Percentiles rank a stretch among this genome's conserved stretches.
These are phyloP conservation scores for Cryoendolithus antarcticus DNA, from an alignment of 2,329 filamentous ascomycete species.

Conservation along the genomic window DNA sequence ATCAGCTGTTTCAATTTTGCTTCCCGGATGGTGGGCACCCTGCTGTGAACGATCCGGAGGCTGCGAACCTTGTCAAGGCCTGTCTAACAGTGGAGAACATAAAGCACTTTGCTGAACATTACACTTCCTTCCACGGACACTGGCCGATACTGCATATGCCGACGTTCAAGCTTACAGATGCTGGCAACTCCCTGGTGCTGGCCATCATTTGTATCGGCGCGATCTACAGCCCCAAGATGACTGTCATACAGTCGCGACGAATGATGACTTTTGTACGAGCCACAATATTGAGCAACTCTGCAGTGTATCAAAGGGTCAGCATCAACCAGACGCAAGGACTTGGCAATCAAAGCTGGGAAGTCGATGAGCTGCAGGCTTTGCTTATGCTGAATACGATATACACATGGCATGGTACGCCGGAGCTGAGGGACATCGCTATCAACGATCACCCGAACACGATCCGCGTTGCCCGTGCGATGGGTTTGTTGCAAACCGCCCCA, in stretches of 20 bases:
- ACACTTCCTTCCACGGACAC: slow-evolving; percentile 61
- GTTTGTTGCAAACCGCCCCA: slow-evolving; percentile 43
- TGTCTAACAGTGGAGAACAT: slow-evolving; percentile 57
- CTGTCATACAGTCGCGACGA: slow-evolving; percentile 49
- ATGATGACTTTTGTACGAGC: slow-evolving; percentile 53
- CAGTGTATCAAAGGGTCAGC: slow-evolving; percentile 34
- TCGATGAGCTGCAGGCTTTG: slow-evolving; percentile 58
- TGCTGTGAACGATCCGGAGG: slow-evolving; percentile 39
- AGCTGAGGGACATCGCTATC: slow-evolving; percentile 52
- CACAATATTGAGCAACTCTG: slow-evolving; percentile 45
- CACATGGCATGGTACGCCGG: slow-evolving; percentile 57
- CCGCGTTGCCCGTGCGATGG: slow-evolving; percentile 43
- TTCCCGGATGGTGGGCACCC: slow-evolving; percentile 44
- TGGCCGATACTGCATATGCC: slow-evolving; percentile 62
- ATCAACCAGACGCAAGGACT: slow-evolving; percentile 29
- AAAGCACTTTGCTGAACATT: slow-evolving; percentile 58
- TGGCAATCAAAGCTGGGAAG: slow-evolving; percentile 25
- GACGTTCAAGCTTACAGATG: slow-evolving; percentile 55
- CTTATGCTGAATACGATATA: slow-evolving; percentile 50
- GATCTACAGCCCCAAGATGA: slow-evolving; percentile 56
- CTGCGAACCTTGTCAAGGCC: slow-evolving; percentile 27
- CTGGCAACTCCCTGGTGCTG: slow-evolving; percentile 54
- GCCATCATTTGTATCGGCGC: slow-evolving; percentile 63
- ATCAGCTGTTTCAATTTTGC: slow-evolving; percentile 38
- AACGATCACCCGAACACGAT: slow-evolving; percentile 47